Percentiles rank a stretch among this genome's conserved stretches.
phyloP scores from a whole-genome alignment of 345 rosid genomes.

The Trapa bicornis region DNA sequence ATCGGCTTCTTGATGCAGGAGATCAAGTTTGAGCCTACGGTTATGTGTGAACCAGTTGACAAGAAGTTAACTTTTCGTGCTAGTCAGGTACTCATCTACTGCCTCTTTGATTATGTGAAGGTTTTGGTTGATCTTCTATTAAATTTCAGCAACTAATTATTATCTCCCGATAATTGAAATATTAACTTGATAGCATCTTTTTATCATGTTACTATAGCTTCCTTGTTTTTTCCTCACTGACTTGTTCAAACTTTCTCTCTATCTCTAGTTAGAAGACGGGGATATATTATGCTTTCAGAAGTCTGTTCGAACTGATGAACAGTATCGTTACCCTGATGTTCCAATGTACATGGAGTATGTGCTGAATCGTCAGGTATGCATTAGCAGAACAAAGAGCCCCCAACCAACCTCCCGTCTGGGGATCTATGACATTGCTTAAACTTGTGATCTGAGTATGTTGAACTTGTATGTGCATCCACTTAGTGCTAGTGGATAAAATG shows the following conservation, averaged over 20 bases:
- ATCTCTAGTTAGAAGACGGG: conserved; percentile 33
- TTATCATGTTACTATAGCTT: not conserved
- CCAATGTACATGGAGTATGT: conserved; percentile 80
- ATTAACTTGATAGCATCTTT: not conserved
- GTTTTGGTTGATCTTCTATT: conserved; percentile 3
- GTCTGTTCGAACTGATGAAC: conserved; percentile 34
- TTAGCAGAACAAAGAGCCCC: too few relatives aligned
- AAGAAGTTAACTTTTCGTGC: conserved; percentile 51
- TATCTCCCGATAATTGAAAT: not conserved
- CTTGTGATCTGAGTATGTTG: too few relatives aligned
- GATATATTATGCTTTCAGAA: conserved; percentile 27
- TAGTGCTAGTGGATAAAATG: too few relatives aligned
- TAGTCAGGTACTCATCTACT: conserved; percentile 51
- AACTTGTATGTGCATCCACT: too few relatives aligned
- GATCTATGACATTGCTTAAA: too few relatives aligned
- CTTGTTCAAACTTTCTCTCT: not conserved
- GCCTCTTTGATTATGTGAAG: conserved; percentile 1
- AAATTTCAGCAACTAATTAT: not conserved
- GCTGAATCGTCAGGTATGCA: conserved; percentile 70
- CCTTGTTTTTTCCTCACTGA: not conserved
- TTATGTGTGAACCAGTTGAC: conserved; percentile 81
- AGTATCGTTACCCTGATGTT: conserved; percentile 60
- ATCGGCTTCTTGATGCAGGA: conserved; percentile 39
- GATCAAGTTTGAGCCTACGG: conserved; percentile 80
- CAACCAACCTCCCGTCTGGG: too few relatives aligned